Conservation (phyloP, 495 filamentous ascomycete genomes). For the Rhypophila decipiens region DNA sequence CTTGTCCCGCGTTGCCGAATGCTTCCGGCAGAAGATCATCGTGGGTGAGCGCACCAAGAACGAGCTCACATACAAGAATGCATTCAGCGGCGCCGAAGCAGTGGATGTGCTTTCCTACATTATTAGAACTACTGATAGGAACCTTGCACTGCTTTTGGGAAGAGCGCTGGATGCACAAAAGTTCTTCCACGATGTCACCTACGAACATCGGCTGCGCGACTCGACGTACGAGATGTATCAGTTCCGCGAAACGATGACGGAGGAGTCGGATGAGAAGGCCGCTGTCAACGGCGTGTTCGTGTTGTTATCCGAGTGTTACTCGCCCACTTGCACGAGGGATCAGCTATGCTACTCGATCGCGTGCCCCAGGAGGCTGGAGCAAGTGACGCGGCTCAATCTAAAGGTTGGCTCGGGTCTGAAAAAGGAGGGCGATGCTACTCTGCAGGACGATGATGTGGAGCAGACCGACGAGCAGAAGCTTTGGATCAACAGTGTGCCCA, state of each 20-base stretch:
- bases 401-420: conserved; percentile 84
- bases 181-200: conserved; percentile 99
- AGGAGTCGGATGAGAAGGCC: conserved; percentile 65
- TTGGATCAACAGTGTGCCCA: conserved; percentile 97
- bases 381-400: conserved; percentile 87
- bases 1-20: conserved; percentile 82
- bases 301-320: conserved; percentile 93
- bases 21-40: conserved; percentile 77
- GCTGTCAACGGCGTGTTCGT: conserved; percentile 97
- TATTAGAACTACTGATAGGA: conserved; percentile 93
- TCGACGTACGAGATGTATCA: conserved; percentile 89
- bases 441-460: conserved; percentile 77
- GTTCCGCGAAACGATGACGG: conserved; percentile 87
- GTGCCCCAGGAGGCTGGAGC: conserved; percentile 88
- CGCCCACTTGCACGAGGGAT: conserved; percentile 91
- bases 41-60: conserved; percentile 90
- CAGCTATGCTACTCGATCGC: conserved; percentile 98
- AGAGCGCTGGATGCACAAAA: conserved; percentile 95
- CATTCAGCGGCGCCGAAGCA: conserved; percentile 89
- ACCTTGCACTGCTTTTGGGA: conserved; percentile 88
- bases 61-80: conserved; percentile 92
- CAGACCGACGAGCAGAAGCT: conserved; percentile 94
- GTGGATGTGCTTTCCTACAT: conserved; percentile 92
- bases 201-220: conserved; percentile 92
- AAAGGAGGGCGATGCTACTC: conserved; percentile 66